These are phyloP conservation scores for Colletotrichum tanaceti DNA, from an alignment of 2,329 filamentous ascomycete genomes.

Conservation along the genomic window DNA sequence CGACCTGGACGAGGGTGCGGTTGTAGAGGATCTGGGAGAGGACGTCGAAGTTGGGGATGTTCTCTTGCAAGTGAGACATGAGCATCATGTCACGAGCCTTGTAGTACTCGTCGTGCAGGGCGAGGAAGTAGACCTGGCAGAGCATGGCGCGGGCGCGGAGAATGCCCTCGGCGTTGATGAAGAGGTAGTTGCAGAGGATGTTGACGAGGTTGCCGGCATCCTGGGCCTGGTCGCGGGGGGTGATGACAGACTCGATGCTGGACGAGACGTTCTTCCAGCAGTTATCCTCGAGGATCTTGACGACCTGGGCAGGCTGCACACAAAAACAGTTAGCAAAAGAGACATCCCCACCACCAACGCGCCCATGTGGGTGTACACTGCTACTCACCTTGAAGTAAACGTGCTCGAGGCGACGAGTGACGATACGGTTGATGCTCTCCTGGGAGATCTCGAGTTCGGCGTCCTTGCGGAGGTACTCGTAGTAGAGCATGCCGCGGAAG, in stretches of 20 bases:
- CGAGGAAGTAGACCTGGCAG: constrained; percentile 98
- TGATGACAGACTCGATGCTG: constrained; percentile 80
- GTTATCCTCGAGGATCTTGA: constrained; percentile 93
- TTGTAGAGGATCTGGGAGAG: constrained; percentile 99
- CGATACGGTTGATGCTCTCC: constrained; percentile 89
- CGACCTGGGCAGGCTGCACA: constrained; percentile 83
- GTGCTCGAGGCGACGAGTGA: constrained; percentile 95
- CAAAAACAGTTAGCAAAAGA: constrained; percentile 43
- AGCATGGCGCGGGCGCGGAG: constrained; percentile 97
- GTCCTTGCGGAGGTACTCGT: constrained; percentile 81
- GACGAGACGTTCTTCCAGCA: constrained; percentile 85
- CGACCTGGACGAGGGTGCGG: constrained; percentile 95
- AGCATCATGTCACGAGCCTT: constrained; percentile 98
- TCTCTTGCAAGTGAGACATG: constrained; percentile 99
- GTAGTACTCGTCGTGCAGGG: constrained; percentile 98
- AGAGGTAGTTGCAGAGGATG: constrained; percentile 93
- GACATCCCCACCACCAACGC: background rate
- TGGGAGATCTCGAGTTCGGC: constrained; percentile 78
- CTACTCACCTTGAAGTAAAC: constrained; percentile 90
- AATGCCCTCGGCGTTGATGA: constrained; percentile 93
- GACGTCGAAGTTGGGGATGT: constrained; percentile 95
- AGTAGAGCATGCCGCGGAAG: constrained; percentile 88
- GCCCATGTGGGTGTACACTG: constrained; percentile 39
- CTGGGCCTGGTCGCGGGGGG: constrained; percentile 73
- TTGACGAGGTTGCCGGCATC: constrained; percentile 84